Evolutionary conservation across 1,284 basidiomycete genomes (phyloP), one percentile per base, ranked within the genome.

Genomic region (Acaromyces ingoldii): DNA sequence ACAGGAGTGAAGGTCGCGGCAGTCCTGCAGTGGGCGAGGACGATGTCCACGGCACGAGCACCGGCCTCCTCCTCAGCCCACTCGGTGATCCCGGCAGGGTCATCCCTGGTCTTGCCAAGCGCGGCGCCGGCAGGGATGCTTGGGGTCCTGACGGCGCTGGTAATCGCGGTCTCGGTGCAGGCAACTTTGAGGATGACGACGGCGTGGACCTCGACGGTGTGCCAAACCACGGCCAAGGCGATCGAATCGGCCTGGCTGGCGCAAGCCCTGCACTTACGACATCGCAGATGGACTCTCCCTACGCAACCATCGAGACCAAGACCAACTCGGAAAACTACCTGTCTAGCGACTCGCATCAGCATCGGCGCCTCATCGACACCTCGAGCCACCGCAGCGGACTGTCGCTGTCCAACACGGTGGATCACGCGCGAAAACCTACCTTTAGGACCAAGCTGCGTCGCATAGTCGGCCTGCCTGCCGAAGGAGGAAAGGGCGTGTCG

Each of bases 121-220:
- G 53, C 17, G 55, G 55, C 13, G 55, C 55, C 9, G 55, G 55
- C n/a, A 11, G 55, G 19, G 30, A 29, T 15, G 55, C 55, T 9
- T 57, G 55, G 55, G 55, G 55, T 21, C 41, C 40, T 37, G 36
- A 57, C 25, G 55, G 42, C 13, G 43, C 26, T 15, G 55, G 52
- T n/a, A 41, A 58, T 21, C 31, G 45, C 6, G 46, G 19, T 19
- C 37, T 58, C 22, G 56, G 56, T 6, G 56, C 56, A 22, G 56
- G 56, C 15, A 39, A 33, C 36, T 58, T 41, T 38, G 56, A 58
- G 36, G 51, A 54, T 24, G 56, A 58, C 22, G 56, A 58, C 40
- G 56, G 56, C 13, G 38, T 55, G 22, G 56, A 58, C 40, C 38
- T 57, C 22, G 21, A 15, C 26, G 31, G 41, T 10, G 24, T 34